Conservation (phyloP, 2,329 filamentous ascomycete species). For the Fusarium sp. region DNA sequence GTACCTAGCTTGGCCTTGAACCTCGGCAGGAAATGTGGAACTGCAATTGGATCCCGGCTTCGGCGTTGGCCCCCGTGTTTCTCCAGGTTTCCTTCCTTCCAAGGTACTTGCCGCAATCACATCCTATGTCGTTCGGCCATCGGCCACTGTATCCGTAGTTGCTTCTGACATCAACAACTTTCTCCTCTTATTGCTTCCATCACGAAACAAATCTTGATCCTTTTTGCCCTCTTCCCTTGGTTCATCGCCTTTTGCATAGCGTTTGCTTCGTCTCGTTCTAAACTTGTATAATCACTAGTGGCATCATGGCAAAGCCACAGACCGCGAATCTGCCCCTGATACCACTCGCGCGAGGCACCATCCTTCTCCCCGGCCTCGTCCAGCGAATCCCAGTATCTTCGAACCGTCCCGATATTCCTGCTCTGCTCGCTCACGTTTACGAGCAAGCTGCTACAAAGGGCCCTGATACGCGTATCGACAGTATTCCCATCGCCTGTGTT, state of each 20-base stretch:
- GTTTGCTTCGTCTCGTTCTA: neutral
- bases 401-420: constrained; percentile 85
- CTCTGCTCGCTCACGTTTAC: constrained; percentile 86
- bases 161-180: constrained; percentile 39
- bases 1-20: constrained; percentile 3
- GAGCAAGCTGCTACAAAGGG: constrained; percentile 76
- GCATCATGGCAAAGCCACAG: constrained; percentile 52
- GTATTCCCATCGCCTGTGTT: constrained; percentile 85
- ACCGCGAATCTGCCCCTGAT: constrained; percentile 75
- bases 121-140: constrained; percentile 13
- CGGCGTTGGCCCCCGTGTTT: constrained; percentile 41
- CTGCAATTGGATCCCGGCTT: constrained; percentile 35
- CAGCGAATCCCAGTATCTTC: constrained; percentile 84
- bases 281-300: neutral
- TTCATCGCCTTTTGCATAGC: constrained; percentile 13
- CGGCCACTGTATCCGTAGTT: constrained; percentile 25
- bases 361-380: constrained; percentile 86
- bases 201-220: neutral
- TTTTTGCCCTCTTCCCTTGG: neutral
- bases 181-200: constrained; percentile 9
- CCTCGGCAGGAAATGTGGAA: constrained; percentile 41
- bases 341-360: constrained; percentile 79
- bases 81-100: constrained; percentile 40
- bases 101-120: constrained; percentile 9
- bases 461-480: constrained; percentile 68